Conservation (phyloP, 495 filamentous ascomycete species). For the Penicillium subrubescens region DNA sequence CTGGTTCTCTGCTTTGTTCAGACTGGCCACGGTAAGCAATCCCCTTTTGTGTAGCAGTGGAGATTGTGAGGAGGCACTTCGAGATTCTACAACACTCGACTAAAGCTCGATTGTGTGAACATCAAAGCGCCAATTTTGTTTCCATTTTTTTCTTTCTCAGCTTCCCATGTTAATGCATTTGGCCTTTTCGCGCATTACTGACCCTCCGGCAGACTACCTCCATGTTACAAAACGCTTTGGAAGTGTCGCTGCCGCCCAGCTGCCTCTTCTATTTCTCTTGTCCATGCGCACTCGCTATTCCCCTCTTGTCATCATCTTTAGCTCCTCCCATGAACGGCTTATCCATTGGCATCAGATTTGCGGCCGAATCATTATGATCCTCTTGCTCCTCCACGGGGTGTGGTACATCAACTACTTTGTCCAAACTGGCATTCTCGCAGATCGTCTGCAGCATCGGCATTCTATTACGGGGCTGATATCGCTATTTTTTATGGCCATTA, state of each 20-base stretch:
- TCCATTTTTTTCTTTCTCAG: not conserved
- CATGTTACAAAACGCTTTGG: slow-evolving; percentile 15
- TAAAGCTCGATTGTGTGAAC: not conserved
- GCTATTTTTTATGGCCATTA: not conserved
- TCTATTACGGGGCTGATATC: not conserved
- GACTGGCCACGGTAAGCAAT: slow-evolving; percentile 10
- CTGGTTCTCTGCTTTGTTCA: slow-evolving; percentile 7
- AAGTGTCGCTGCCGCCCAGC: slow-evolving; percentile 9
- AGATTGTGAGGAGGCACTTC: not conserved
- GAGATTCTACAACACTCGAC: not conserved
- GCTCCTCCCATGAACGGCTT: slow-evolving; percentile 8
- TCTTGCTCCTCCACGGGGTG: not conserved
- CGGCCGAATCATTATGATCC: slow-evolving; percentile 8
- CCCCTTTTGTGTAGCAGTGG: not conserved
- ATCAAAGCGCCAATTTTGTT: not conserved
- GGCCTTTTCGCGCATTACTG: not conserved
- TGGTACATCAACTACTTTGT: slow-evolving; percentile 14
- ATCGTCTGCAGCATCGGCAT: not conserved
- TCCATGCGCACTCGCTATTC: slow-evolving; percentile 13
- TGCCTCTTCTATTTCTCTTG: slow-evolving; percentile 7
- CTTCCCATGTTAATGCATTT: not conserved
- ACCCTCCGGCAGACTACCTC: slow-evolving; percentile 5
- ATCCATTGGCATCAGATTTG: slow-evolving; percentile 13
- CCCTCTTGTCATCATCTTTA: not conserved
- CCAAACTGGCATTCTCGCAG: not conserved